These are phyloP conservation scores for Puccinia coronata DNA, from an alignment of 1,284 basidiomycete species.

Conservation along the genomic window DNA sequence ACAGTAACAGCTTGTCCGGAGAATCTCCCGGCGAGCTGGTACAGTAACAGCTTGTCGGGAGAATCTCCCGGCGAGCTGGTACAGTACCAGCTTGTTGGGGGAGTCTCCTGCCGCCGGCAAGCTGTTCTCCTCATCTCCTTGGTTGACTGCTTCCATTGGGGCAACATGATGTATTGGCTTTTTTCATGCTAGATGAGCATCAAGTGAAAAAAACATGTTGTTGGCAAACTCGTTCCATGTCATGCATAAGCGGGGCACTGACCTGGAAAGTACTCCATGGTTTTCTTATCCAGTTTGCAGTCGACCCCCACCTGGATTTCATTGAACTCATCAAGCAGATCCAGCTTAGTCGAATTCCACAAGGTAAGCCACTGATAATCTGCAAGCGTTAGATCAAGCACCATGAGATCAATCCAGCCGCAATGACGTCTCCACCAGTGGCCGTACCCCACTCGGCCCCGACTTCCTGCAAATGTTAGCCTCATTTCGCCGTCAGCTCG, in stretches of 20 bases:
- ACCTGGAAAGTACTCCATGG: constrained; percentile 58
- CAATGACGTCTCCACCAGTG: constrained; percentile 58
- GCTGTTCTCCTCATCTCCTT: constrained; percentile 65
- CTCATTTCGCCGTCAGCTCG: constrained; percentile 57
- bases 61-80: no score
- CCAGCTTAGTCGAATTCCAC: constrained; percentile 59
- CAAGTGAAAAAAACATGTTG: not conserved
- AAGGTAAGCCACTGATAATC: constrained; percentile 59
- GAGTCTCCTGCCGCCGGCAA: no score
- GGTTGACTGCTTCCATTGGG: constrained; percentile 88
- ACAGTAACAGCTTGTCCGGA: no score
- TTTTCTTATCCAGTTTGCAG: constrained; percentile 57
- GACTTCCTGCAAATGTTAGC: constrained; percentile 59
- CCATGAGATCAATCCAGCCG: constrained; percentile 59
- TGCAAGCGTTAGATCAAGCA: constrained; percentile 59
- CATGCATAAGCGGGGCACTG: not conserved
- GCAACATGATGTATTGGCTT: constrained; percentile 79
- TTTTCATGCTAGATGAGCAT: not conserved
- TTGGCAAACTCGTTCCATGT: not conserved
- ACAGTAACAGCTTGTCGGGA: no score
- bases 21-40: no score
- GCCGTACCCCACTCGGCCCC: constrained; percentile 59
- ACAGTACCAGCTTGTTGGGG: no score
- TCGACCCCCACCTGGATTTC: constrained; percentile 58
- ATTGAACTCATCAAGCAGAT: constrained; percentile 58